A percentile compares a stretch with the other conserved stretches of the same genome.
Evolutionary conservation across 305 asterid genomes (phyloP).

Genomic region (Fraxinus sp.): DNA sequence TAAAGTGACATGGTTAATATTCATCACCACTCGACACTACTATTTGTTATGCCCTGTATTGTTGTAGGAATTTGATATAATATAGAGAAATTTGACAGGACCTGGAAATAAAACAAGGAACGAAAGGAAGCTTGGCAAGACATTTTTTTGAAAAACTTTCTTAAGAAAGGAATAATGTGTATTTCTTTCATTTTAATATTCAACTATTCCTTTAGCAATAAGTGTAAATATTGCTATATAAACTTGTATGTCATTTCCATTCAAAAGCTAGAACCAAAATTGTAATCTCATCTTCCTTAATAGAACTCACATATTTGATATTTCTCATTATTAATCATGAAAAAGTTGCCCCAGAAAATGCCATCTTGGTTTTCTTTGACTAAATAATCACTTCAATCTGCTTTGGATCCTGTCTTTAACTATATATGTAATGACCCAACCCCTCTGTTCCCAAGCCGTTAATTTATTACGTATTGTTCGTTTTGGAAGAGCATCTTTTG

Average conservation of each 20-base stretch:
- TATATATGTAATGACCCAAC: background rate
- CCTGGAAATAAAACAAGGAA: background rate
- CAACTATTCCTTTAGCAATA: background rate
- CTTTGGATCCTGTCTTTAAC: background rate
- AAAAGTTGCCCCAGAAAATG: background rate
- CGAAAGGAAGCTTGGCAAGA: background rate
- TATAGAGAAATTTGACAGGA: background rate
- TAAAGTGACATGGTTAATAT: background rate
- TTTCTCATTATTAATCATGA: background rate
- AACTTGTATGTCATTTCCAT: background rate
- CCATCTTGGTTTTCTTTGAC: background rate
- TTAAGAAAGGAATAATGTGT: background rate
- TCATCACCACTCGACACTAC: background rate
- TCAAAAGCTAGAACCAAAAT: background rate
- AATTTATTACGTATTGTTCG: too few relatives aligned
- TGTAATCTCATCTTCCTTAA: background rate
- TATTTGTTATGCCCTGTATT: background rate
- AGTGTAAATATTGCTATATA: background rate
- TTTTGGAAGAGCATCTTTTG: too few relatives aligned
- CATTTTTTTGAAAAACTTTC: background rate
- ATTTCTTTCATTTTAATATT: background rate
- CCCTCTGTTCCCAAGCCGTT: background rate
- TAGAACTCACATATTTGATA: background rate
- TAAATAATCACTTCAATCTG: background rate
- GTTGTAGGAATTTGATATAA: background rate